These are phyloP conservation scores for Mycena chlorophos DNA, from an alignment of 768 basidiomycete species.

Conservation along the genomic window DNA sequence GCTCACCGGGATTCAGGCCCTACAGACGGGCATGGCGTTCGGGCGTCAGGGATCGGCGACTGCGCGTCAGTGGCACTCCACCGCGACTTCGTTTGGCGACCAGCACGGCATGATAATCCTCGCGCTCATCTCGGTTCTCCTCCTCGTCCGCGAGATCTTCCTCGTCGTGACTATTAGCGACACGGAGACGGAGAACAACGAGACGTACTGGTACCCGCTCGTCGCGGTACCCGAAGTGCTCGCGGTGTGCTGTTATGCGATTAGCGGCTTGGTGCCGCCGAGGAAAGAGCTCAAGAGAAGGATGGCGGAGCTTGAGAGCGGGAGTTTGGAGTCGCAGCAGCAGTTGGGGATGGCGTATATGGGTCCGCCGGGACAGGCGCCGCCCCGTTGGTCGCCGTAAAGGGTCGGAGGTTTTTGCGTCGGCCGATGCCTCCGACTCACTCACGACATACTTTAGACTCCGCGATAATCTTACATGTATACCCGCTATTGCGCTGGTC, in stretches of 20 bases:
- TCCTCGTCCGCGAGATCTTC: conserved; percentile 32
- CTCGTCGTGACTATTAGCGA: conserved; percentile 27
- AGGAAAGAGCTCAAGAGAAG: background rate
- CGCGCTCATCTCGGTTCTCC: conserved; percentile 25
- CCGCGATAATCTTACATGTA: no score
- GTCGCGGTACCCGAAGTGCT: conserved; percentile 32
- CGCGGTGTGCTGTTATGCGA: conserved; percentile 28
- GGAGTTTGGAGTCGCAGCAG: no score
- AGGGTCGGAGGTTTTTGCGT: no score
- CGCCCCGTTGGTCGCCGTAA: no score
- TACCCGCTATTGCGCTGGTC: no score
- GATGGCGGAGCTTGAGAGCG: no score
- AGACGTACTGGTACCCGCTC: conserved; percentile 35
- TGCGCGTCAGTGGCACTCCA: background rate
- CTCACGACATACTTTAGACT: no score
- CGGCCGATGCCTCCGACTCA: no score
- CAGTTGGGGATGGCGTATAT: no score
- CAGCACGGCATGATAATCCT: conserved; percentile 35
- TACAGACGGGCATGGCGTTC: conserved; percentile 27
- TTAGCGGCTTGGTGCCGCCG: conserved; percentile 34
- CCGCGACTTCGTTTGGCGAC: conserved; percentile 27
- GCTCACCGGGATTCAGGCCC: conserved; percentile 35
- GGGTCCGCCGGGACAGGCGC: no score
- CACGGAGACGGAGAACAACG: conserved; percentile 25
- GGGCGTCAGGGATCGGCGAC: background rate